Evolutionary conservation across 768 basidiomycete species (phyloP), one percentile per base, ranked within the genome.

Genomic region (Boletus vinaceobasis): DNA sequence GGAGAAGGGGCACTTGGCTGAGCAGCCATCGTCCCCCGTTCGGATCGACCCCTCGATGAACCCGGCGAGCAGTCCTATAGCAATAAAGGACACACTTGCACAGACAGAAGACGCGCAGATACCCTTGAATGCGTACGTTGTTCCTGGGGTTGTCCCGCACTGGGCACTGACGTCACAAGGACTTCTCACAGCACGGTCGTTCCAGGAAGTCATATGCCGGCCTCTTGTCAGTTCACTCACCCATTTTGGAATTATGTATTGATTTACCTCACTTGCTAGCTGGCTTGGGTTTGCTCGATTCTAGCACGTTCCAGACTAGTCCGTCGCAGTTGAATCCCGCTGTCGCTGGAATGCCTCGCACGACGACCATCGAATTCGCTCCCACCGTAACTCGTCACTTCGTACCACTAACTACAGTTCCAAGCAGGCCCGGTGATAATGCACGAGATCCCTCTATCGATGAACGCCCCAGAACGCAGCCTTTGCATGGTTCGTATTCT

Each of bases 311-410:
- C 32, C 56, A 53, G 35, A 35, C 19, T 32, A 35, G 31, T 48
- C 56, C 26, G 11, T 53, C 49, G 44, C 64, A 46, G 3, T 36
- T 15, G 14, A 43, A 52, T 48, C 21, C 48, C 29, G 33, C 52
- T n/a, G 43, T 35, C 26, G 27, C 40, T 15, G 62, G 45, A 68
- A 69, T 68, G 63, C 76, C 61, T 44, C 74, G 76, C 9, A 77
- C 77, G 9, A 74, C 77, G 35, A 82, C 80, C 0, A 66, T 83
- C 40, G 82, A 84, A 58, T 84, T 84, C 60, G 79, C 79, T 6
- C 71, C 74, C n/a, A 56, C 60, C 15, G 64, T 74, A 15, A 62
- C 53, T 40, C 68, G 61, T 29, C 61, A 64, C 37, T 53, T 60
- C 59, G 61, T 62, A 35, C 60, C 68, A n/a, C 58, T 61, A 50